phyloP scores from a whole-genome alignment of 2,329 filamentous ascomycete genomes.

The Daldinia eschscholtzii region DNA sequence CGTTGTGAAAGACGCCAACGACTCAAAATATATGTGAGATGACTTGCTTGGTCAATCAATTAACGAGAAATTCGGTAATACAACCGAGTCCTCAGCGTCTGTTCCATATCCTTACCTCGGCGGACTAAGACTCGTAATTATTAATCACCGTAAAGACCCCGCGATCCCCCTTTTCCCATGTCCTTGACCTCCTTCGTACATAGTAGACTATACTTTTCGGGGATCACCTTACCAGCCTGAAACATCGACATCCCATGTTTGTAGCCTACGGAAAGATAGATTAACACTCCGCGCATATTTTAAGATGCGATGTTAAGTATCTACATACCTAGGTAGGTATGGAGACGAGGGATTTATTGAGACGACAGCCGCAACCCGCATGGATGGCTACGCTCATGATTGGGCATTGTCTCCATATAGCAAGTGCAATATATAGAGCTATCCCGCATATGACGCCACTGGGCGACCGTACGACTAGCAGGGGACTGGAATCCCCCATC shows the following conservation, averaged over 20 bases:
- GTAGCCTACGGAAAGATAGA: constrained; percentile 22
- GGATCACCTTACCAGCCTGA: constrained; percentile 32
- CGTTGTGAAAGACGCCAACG: constrained; percentile 11
- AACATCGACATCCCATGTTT: constrained; percentile 41
- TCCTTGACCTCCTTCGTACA: constrained; percentile 2
- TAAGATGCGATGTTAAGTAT: neutral
- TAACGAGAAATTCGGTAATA: constrained; percentile 26
- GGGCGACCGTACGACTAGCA: constrained; percentile 37
- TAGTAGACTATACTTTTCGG: constrained; percentile 24
- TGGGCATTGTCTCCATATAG: constrained; percentile 26
- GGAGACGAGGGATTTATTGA: constrained; percentile 40
- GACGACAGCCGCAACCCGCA: constrained; percentile 42
- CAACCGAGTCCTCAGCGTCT: constrained; percentile 10
- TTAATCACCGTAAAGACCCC: constrained; percentile 14
- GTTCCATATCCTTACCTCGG: neutral
- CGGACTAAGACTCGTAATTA: constrained; percentile 8
- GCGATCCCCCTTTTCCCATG: constrained; percentile 8
- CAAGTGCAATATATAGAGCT: constrained; percentile 22
- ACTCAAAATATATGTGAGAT: neutral
- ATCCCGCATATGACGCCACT: constrained; percentile 40
- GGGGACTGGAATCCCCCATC: constrained; percentile 27
- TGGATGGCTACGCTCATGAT: constrained; percentile 38
- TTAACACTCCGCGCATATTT: constrained; percentile 18
- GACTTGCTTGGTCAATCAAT: constrained; percentile 24
- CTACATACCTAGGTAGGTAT: constrained; percentile 1